Evolutionary conservation across 768 basidiomycete genomes (phyloP).

Genomic region (Phaeolepiota aurea): DNA sequence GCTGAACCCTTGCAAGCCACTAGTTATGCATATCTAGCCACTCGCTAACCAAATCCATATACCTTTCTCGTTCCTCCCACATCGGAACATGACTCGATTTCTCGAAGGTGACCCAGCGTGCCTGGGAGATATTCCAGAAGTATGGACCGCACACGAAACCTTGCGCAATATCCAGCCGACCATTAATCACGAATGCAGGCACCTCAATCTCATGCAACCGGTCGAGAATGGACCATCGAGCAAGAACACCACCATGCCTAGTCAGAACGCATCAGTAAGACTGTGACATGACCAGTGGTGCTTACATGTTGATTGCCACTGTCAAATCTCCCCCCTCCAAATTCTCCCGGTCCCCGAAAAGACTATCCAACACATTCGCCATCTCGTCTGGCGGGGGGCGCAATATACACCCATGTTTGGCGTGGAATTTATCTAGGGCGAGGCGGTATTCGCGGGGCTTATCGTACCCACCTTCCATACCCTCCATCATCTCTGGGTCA

Average conservation of each 20-base stretch:
- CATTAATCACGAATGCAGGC: conserved; percentile 34
- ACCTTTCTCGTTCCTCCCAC: conserved; percentile 32
- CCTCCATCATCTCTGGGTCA: not conserved
- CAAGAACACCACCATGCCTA: too few species aligned
- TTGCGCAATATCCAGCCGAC: conserved; percentile 28
- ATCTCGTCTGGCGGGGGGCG: not conserved
- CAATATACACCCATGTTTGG: not conserved
- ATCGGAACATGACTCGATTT: conserved; percentile 36
- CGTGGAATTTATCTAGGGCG: not conserved
- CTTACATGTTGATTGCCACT: not conserved
- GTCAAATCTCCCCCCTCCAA: not conserved
- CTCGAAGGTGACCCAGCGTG: conserved; percentile 36
- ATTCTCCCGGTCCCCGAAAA: conserved; percentile 5
- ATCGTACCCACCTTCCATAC: not conserved
- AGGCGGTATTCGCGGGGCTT: not conserved
- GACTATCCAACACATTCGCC: not conserved
- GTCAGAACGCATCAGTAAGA: too few species aligned
- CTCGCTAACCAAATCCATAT: too few species aligned
- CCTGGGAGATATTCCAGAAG: conserved; percentile 26
- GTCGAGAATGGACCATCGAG: conserved; percentile 42
- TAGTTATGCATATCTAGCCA: too few species aligned
- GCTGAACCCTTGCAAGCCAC: too few species aligned
- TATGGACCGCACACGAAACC: conserved; percentile 29
- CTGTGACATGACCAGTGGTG: too few species aligned
- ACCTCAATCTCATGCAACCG: conserved; percentile 28